Percentiles rank a stretch among this genome's conserved stretches.
These are phyloP conservation scores for Fusarium sublunatum DNA, from an alignment of 2,329 filamentous ascomycete species.

Conservation along the genomic window DNA sequence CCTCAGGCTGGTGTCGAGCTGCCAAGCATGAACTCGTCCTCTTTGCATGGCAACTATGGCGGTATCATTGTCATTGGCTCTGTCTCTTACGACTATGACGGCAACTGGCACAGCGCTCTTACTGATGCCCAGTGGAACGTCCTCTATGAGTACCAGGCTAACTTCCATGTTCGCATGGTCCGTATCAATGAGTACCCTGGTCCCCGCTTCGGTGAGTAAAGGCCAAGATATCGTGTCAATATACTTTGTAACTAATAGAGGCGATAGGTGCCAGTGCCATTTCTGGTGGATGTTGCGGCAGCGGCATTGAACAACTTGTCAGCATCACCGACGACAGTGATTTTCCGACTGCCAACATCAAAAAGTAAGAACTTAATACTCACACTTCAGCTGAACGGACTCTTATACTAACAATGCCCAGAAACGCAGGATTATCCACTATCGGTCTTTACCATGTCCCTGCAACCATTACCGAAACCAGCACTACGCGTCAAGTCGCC, in stretches of 20 bases:
- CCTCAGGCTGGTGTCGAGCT: conserved; percentile 14
- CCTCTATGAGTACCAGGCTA: conserved; percentile 25
- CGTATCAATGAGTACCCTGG: conserved; percentile 35
- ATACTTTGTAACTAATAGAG: too few species aligned
- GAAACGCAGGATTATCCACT: conserved; percentile 26
- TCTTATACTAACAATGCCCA: neutral
- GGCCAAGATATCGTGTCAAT: too few species aligned
- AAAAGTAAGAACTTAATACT: conserved; percentile 6
- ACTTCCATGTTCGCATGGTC: conserved; percentile 31
- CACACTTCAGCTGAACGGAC: too few species aligned
- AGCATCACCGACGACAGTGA: conserved; percentile 26
- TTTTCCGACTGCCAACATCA: conserved; percentile 33
- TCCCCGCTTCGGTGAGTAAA: conserved; percentile 20
- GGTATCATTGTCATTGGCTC: conserved; percentile 27
- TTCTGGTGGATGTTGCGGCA: too few species aligned
- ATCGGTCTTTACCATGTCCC: conserved; percentile 33
- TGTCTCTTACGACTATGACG: conserved; percentile 26
- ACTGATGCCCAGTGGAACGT: conserved; percentile 24
- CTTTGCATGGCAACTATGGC: conserved; percentile 21
- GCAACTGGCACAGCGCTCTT: conserved; percentile 28
- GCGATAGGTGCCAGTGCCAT: too few species aligned
- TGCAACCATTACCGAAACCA: conserved; percentile 21
- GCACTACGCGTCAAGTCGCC: conserved; percentile 24
- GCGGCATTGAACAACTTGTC: conserved; percentile 14
- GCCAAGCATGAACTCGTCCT: conserved; percentile 23